Evolutionary conservation across 768 basidiomycete species (phyloP).

Genomic region (Amyloporia xantha): DNA sequence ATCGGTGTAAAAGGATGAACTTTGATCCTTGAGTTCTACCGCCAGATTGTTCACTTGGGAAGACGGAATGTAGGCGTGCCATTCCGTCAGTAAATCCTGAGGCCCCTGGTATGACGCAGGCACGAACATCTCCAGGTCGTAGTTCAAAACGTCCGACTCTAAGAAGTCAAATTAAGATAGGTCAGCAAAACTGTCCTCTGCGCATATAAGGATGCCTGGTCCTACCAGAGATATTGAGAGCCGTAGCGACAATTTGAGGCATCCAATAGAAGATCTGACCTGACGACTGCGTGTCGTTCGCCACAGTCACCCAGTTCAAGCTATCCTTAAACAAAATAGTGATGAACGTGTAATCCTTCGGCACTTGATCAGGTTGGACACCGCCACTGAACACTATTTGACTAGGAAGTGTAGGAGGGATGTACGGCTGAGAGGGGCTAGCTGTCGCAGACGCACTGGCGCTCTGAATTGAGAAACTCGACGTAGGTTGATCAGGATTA

Average conservation of each 20-base stretch:
- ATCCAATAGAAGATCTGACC: constrained; percentile 76
- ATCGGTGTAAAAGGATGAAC: constrained; percentile 64
- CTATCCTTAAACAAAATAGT: constrained; percentile 53
- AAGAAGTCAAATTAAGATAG: constrained; percentile 14
- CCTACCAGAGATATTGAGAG: constrained; percentile 40
- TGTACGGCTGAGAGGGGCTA: constrained; percentile 25
- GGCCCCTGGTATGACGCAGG: constrained; percentile 49
- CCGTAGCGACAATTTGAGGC: constrained; percentile 42
- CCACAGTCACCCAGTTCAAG: constrained; percentile 69
- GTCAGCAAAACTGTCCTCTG: constrained; percentile 20
- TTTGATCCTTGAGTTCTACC: constrained; percentile 51
- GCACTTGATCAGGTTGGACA: constrained; percentile 18
- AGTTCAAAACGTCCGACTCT: constrained; percentile 36
- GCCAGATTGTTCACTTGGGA: constrained; percentile 53
- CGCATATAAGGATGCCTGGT: not conserved
- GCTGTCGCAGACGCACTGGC: constrained; percentile 15
- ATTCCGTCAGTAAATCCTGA: constrained; percentile 64
- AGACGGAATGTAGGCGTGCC: constrained; percentile 60
- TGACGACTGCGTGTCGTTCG: constrained; percentile 44
- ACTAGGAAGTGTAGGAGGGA: constrained; percentile 56
- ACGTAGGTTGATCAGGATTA: constrained; percentile 33
- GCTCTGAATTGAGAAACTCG: constrained; percentile 23
- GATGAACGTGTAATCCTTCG: constrained; percentile 43
- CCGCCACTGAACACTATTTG: constrained; percentile 44
- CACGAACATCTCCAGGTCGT: constrained; percentile 63